Percentiles rank a stretch among this genome's conserved stretches.
Evolutionary conservation across 1,284 basidiomycete species (phyloP).

Genomic region (Pseudozyma sp.): DNA sequence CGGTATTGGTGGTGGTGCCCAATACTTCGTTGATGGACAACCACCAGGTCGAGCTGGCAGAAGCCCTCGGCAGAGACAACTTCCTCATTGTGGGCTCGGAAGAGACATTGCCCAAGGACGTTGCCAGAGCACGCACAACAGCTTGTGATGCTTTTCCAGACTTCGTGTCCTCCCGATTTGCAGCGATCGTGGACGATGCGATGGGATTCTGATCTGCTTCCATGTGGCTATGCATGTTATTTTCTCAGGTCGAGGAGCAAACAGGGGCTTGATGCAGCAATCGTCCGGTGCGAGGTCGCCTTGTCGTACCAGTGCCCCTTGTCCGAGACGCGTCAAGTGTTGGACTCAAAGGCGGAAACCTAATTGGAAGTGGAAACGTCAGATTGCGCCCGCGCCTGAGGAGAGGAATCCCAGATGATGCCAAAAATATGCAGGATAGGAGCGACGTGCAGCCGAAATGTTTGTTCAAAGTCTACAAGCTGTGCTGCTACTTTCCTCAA

Average conservation of each 20-base stretch:
- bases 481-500: too few relatives aligned
- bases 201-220: constrained; percentile 15
- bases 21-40: constrained; percentile 90
- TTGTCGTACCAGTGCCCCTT: too few relatives aligned
- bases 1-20: constrained; percentile 85
- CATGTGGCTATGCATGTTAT: too few relatives aligned
- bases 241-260: not conserved
- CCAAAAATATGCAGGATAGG: constrained; percentile 22
- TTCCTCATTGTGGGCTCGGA: constrained; percentile 33
- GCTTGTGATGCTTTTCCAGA: constrained; percentile 28
- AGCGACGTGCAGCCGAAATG: constrained; percentile 16
- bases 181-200: constrained; percentile 28
- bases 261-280: constrained; percentile 29
- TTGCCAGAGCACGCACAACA: constrained; percentile 13
- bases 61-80: constrained; percentile 72
- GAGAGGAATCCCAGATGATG: not conserved
- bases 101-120: constrained; percentile 25
- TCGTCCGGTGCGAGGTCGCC: too few relatives aligned
- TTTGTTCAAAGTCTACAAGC: constrained; percentile 27
- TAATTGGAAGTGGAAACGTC: constrained; percentile 13
- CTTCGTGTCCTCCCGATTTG: constrained; percentile 42
- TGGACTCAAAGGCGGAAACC: constrained; percentile 5
- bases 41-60: constrained; percentile 90
- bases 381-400: constrained; percentile 12
- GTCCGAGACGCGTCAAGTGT: constrained; percentile 10